Conservation (phyloP, 768 basidiomycete genomes). For the Hygrophoropsis aurantiaca region DNA sequence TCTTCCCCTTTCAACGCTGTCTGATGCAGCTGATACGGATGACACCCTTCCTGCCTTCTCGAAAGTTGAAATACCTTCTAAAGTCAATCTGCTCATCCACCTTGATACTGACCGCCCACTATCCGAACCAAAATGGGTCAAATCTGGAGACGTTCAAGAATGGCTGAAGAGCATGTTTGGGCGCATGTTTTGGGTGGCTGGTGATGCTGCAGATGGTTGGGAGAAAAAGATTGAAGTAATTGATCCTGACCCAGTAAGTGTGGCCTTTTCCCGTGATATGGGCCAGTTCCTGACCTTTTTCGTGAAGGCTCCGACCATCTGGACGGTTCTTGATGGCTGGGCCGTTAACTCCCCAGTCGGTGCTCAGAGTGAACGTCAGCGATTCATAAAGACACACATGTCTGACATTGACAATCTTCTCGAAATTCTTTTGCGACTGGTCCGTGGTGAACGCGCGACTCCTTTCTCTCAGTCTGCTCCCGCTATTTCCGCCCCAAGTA, state of each 20-base stretch:
- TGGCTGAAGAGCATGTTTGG: slow-evolving; percentile 91
- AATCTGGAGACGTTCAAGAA: slow-evolving; percentile 90
- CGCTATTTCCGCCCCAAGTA: slow-evolving; percentile 57
- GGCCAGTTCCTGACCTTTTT: slow-evolving; percentile 3
- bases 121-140: slow-evolving; percentile 96
- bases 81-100: slow-evolving; percentile 67
- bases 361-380: slow-evolving; percentile 69
- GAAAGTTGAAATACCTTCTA: slow-evolving; percentile 49
- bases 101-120: slow-evolving; percentile 87
- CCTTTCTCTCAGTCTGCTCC: slow-evolving; percentile 66
- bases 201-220: slow-evolving; percentile 88
- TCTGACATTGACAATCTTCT: slow-evolving; percentile 83
- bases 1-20: slow-evolving; percentile 50
- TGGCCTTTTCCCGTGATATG: slow-evolving; percentile 2
- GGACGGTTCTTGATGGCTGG: slow-evolving; percentile 90
- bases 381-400: slow-evolving; percentile 89
- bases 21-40: slow-evolving; percentile 46
- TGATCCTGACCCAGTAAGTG: slow-evolving; percentile 91
- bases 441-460: slow-evolving; percentile 83
- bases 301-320: slow-evolving; percentile 82
- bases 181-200: slow-evolving; percentile 83
- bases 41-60: slow-evolving; percentile 73
- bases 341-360: slow-evolving; percentile 81
- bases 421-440: slow-evolving; percentile 89
- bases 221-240: slow-evolving; percentile 88